Percentiles rank a stretch among this genome's conserved stretches.
Conservation (phyloP, 2,329 filamentous ascomycete genomes). For the Aspergillus brunneoviolaceus region DNA sequence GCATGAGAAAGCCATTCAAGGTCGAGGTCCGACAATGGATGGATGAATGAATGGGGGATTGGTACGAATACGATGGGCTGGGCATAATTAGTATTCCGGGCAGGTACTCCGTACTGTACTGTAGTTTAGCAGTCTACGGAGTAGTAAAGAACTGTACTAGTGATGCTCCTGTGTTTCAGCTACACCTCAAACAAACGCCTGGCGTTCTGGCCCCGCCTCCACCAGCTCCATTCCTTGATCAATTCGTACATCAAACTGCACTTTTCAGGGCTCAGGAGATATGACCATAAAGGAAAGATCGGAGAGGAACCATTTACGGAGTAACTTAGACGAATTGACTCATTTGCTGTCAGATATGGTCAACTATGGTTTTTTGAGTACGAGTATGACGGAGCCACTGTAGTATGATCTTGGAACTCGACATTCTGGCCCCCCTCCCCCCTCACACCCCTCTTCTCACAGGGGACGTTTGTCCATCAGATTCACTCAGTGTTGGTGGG, state of each 20-base stretch:
- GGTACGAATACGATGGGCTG: background rate
- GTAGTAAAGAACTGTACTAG: background rate
- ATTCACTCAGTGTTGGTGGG: background rate
- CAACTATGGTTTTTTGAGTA: too few relatives aligned
- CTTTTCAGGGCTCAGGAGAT: background rate
- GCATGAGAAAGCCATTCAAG: background rate
- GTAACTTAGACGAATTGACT: background rate
- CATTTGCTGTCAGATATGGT: background rate
- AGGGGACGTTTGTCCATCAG: background rate
- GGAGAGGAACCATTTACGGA: background rate
- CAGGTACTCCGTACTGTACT: background rate
- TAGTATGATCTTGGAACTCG: too few relatives aligned
- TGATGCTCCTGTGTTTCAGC: conserved; percentile 17
- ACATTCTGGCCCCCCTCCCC: too few relatives aligned
- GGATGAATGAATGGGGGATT: background rate
- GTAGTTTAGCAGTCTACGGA: background rate
- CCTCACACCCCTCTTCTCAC: too few relatives aligned
- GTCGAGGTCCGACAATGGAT: background rate
- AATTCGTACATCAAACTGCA: background rate
- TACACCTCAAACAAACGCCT: conserved; percentile 14
- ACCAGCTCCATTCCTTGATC: conserved; percentile 2
- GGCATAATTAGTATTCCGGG: background rate
- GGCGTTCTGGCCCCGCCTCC: conserved; percentile 16
- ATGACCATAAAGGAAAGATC: background rate
- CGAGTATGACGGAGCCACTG: too few relatives aligned